phyloP scores from a whole-genome alignment of 2,329 filamentous ascomycete genomes.

The Alternaria atra region DNA sequence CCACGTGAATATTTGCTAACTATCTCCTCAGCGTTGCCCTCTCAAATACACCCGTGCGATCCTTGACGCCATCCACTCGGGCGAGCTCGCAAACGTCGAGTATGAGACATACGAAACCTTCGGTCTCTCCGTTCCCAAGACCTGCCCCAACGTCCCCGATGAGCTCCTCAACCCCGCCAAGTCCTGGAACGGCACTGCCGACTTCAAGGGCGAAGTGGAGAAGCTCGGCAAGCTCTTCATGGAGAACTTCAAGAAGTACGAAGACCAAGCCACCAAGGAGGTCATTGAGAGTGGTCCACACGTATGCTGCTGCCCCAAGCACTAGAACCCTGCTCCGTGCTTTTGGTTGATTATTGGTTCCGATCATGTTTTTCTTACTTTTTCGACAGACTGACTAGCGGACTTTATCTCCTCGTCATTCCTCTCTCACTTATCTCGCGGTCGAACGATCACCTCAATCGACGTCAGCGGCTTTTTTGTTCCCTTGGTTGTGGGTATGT shows the following conservation, averaged over 20 bases:
- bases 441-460: not conserved
- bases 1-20: not conserved
- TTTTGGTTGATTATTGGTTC: not conserved
- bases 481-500: not conserved
- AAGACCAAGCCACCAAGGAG: conserved; percentile 70
- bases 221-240: conserved; percentile 91
- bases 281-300: conserved; percentile 59
- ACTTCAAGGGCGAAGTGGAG: conserved; percentile 86
- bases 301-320: conserved; percentile 52
- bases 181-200: conserved; percentile 85
- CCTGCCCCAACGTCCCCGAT: conserved; percentile 85
- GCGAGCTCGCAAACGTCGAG: conserved; percentile 89
- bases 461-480: not conserved
- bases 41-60: conserved; percentile 99
- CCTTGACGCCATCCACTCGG: conserved; percentile 96
- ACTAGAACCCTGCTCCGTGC: conserved; percentile 18
- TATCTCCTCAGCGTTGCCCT: conserved; percentile 87
- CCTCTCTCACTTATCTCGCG: not conserved
- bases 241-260: conserved; percentile 98
- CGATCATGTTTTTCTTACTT: conserved; percentile 1
- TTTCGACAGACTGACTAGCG: conserved; percentile 5
- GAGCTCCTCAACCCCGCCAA: conserved; percentile 95
- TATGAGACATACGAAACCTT: conserved; percentile 97
- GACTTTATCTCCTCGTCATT: not conserved
- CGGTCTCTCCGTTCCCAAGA: conserved; percentile 95